Base-by-base conservation (phyloP, 257 asterid species). In the Solanum lycopersicoides region DNA sequence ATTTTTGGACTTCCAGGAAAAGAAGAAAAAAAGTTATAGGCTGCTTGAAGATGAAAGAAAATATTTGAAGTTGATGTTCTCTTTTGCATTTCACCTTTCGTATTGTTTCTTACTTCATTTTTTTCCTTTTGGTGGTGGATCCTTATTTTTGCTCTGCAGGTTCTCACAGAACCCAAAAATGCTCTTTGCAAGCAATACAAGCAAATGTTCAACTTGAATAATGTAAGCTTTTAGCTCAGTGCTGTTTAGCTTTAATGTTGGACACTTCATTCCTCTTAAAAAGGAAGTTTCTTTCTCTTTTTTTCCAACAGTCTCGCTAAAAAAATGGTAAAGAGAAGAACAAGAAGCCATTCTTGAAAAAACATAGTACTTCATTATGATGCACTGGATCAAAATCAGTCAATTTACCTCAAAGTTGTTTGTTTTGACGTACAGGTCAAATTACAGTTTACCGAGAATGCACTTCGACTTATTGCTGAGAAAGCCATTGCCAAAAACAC, bases 141-240 rank as follows among this genome's bases (percentile, higher is more conserved):
- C 63, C 63, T 53, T 30, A 53, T 73, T 50, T 74, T 91, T 73
- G 79, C 80, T 83, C 47, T 91, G 73, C 86, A 95, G 99, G 99
- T 96, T 89, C 98, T 96, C 79, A 91, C 90, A 7, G 92, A 94
- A 93, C 98, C 99, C 12, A 96, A 89, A 92, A 96, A 95, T 92
- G 98, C 99, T 86, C 94, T 96, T 7, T 94, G 95, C 90, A 96
- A 96, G 90, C 99, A 96, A 89, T 96, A 95, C 94, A 94, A 94
- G 93, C 93, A 93, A 92, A 92, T 96, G 96, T 95, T 96, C 91
- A 80, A 92, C 89, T 93, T 96, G 96, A 95, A 93, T 89, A 91
- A 90, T 82, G 99, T 96, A 91, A 91, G 97, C 60, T 89, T 87
- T 83, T 89, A 32, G 47, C 35, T 69, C 83, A 44, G 71, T 12